These are phyloP conservation scores for Mikania micrantha DNA, from an alignment of 129 eudicot genomes.

Conservation along the genomic window DNA sequence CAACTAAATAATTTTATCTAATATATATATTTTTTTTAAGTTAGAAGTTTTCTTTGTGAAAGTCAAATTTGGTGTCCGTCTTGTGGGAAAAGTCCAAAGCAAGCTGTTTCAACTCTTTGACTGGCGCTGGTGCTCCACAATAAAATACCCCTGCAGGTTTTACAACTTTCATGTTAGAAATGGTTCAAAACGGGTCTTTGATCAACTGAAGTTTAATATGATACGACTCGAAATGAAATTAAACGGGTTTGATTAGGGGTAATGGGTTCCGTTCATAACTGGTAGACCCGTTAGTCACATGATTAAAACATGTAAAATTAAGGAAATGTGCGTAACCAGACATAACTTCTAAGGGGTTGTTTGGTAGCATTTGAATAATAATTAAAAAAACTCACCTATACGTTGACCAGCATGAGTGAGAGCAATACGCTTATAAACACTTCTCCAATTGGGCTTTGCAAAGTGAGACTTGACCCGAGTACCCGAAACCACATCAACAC, in stretches of 20 bases:
- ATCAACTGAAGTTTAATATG: too few relatives aligned
- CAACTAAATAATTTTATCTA: not conserved
- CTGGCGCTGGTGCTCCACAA: conserved; percentile 55
- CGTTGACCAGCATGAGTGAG: conserved; percentile 33
- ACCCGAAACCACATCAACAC: conserved; percentile 71
- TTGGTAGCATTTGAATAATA: not conserved
- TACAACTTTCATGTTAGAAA: not conserved
- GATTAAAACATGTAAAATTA: too few relatives aligned
- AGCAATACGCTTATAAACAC: conserved; percentile 50
- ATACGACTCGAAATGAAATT: too few relatives aligned
- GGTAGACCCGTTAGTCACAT: too few relatives aligned
- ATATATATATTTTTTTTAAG: not conserved
- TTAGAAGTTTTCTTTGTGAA: conserved; percentile 64
- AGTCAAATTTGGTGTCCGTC: conserved; percentile 45
- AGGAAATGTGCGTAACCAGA: too few relatives aligned
- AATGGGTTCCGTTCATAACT: too few relatives aligned
- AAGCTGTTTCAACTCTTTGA: conserved; percentile 40
- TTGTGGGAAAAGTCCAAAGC: conserved; percentile 47
- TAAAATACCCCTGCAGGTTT: conserved; percentile 53
- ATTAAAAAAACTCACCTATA: conserved; percentile 36
- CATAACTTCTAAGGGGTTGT: too few relatives aligned
- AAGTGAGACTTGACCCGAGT: conserved; percentile 63
- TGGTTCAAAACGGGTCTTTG: too few relatives aligned
- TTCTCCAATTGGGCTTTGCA: conserved; percentile 56
- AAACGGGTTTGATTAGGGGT: too few relatives aligned